A percentile compares a stretch with the other conserved stretches of the same genome.
These are phyloP conservation scores for Trichoderma pleuroti DNA, from an alignment of 2,329 filamentous ascomycete genomes.

Conservation along the genomic window DNA sequence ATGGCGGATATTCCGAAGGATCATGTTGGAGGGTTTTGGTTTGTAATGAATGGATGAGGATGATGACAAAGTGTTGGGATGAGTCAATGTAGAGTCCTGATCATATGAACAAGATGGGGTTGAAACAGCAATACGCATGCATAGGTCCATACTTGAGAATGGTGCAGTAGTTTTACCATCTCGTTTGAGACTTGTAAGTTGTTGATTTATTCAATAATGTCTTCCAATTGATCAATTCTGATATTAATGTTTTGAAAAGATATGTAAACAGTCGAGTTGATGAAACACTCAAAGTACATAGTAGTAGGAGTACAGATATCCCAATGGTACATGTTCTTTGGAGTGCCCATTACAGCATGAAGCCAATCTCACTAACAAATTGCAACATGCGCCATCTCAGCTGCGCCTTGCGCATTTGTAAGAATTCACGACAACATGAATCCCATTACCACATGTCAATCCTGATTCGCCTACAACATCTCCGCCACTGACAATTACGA, in stretches of 20 bases:
- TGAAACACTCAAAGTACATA: background rate
- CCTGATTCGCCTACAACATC: background rate
- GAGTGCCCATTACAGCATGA: background rate
- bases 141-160: background rate
- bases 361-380: background rate
- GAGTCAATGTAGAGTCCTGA: background rate
- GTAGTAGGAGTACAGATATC: too few relatives aligned
- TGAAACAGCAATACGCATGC: background rate
- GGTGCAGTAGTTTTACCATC: background rate
- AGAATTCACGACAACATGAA: background rate
- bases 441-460: background rate
- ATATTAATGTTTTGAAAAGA: background rate
- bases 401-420: background rate
- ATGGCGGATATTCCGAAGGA: slow-evolving; percentile 6
- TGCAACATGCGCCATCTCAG: background rate
- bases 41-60: background rate
- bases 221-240: background rate
- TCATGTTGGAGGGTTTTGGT: background rate
- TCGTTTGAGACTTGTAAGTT: background rate
- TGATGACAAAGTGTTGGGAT: background rate
- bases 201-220: background rate
- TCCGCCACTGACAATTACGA: background rate
- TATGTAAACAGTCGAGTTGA: background rate
- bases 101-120: background rate
- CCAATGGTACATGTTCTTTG: too few relatives aligned